Conservation (phyloP, 176 grass and related monocot species). For the Ampelocalamus luodianensis region DNA sequence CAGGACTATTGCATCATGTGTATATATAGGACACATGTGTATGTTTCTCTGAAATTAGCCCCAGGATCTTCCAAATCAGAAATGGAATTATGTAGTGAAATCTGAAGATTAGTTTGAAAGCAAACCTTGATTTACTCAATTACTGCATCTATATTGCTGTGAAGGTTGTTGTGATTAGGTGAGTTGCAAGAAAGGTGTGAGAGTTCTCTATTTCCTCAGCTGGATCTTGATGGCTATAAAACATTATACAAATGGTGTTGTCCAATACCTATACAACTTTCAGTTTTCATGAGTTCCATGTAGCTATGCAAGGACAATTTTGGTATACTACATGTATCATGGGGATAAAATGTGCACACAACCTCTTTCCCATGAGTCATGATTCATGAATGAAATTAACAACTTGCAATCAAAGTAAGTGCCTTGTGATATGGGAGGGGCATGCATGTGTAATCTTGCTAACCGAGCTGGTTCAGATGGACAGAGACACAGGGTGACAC, state of each 20-base stretch:
- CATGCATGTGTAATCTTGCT: background rate
- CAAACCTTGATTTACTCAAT: background rate
- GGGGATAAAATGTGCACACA: background rate
- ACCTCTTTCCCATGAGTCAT: constrained; percentile 13
- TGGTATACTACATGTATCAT: constrained; percentile 24
- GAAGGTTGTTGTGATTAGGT: constrained; percentile 76
- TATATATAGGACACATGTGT: constrained; percentile 20
- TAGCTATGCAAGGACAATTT: background rate
- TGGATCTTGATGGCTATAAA: background rate
- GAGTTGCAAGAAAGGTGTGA: constrained; percentile 67
- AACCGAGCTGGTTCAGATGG: background rate
- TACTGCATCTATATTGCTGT: constrained; percentile 33
- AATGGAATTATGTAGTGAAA: background rate
- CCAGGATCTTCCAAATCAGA: too few species aligned
- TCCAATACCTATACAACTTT: background rate
- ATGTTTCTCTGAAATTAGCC: constrained; percentile 39
- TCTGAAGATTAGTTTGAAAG: constrained; percentile 4
- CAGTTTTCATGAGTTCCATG: constrained; percentile 5
- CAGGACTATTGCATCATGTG: constrained; percentile 44
- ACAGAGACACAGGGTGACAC: background rate
- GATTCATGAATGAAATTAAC: background rate
- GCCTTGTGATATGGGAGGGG: background rate
- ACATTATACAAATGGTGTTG: background rate
- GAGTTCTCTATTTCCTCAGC: background rate
- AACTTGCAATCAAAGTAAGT: background rate